Evolutionary conservation across 2,329 filamentous ascomycete genomes (phyloP).

Genomic region (Calonectria hawksworthii): DNA sequence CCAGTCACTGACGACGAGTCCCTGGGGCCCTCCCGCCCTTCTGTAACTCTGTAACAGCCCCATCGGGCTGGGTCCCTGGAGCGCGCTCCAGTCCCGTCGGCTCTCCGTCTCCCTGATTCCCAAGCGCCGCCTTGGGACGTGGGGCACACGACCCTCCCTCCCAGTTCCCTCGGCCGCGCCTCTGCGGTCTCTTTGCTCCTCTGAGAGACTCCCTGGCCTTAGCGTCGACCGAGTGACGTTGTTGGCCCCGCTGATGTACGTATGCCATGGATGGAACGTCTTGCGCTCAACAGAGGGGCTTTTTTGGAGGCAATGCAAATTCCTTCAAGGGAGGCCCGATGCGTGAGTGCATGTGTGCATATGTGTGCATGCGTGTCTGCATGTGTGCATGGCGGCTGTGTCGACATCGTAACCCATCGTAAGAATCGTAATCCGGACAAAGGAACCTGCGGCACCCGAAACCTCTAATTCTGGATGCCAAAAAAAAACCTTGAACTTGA

Average conservation of each 20-base stretch:
- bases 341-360: background rate
- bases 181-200: slow-evolving; percentile 12
- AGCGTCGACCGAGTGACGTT: slow-evolving; percentile 37
- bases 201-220: slow-evolving; percentile 23
- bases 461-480: slow-evolving; percentile 6
- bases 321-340: background rate
- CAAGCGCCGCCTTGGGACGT: slow-evolving; percentile 34
- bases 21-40: slow-evolving; percentile 19
- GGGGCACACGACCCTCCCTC: slow-evolving; percentile 36
- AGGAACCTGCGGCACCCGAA: slow-evolving; percentile 12
- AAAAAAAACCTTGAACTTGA: slow-evolving; percentile 13
- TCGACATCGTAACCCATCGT: background rate
- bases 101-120: slow-evolving; percentile 34
- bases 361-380: background rate
- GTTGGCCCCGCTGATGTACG: slow-evolving; percentile 34
- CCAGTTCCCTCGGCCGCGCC: slow-evolving; percentile 15
- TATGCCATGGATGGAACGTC: slow-evolving; percentile 28
- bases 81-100: slow-evolving; percentile 15
- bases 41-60: slow-evolving; percentile 21
- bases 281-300: background rate
- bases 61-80: slow-evolving; percentile 18
- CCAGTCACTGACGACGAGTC: slow-evolving; percentile 19
- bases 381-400: slow-evolving; percentile 13
- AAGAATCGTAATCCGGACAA: slow-evolving; percentile 2
- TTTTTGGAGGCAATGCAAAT: background rate